phyloP scores from a whole-genome alignment of 1,139 yeast species.

The Yamadazyma triangularis region DNA sequence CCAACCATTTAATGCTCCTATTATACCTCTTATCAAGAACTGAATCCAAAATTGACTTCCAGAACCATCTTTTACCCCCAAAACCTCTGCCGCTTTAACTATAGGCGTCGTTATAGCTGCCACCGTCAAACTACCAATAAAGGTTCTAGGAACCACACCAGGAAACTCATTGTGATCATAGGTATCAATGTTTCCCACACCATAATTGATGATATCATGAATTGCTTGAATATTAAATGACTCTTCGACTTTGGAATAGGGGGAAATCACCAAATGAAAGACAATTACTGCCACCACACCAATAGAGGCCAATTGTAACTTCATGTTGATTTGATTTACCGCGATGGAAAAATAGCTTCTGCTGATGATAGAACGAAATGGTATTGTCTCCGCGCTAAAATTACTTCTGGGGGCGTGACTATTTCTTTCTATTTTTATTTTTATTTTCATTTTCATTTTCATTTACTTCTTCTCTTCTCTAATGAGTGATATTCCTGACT shows the following conservation, averaged over 20 bases:
- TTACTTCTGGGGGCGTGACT: no score
- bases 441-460: no score
- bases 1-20: slow-evolving; percentile 48
- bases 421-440: no score
- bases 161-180: slow-evolving; percentile 81
- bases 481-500: no score
- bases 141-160: slow-evolving; percentile 86
- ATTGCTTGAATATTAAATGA: slow-evolving; percentile 89
- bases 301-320: no score
- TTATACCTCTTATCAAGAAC: slow-evolving; percentile 43
- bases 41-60: slow-evolving; percentile 43
- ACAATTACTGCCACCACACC: no score
- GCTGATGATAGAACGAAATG: no score
- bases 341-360: no score
- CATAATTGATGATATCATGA: slow-evolving; percentile 72
- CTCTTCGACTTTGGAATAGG: slow-evolving; percentile 91
- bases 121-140: slow-evolving; percentile 65
- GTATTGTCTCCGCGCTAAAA: no score
- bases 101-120: slow-evolving; percentile 31
- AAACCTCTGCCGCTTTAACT: slow-evolving; percentile 25
- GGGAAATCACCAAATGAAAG: slow-evolving; percentile 53
- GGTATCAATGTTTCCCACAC: slow-evolving; percentile 34
- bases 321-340: no score
- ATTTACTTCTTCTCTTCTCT: no score
- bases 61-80: slow-evolving; percentile 17